A percentile compares a stretch with the other conserved stretches of the same genome.
Conservation (phyloP, 306 rosid species). For the Sphenostylis stenocarpa region DNA sequence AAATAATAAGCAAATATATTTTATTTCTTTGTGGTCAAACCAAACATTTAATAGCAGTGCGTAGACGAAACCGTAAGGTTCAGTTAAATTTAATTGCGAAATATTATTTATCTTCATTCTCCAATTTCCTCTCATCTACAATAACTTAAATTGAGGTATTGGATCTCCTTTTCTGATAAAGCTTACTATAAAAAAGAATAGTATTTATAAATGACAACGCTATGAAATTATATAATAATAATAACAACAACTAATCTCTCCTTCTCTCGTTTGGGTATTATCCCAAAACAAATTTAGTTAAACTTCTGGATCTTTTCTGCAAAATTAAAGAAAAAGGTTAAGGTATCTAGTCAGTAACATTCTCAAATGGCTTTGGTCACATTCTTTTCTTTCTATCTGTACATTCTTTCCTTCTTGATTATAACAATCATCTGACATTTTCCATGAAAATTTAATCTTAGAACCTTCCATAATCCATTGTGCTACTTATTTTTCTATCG, state of each 20-base stretch:
- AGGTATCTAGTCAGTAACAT: neutral
- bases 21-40: neutral
- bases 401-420: constrained; percentile 15
- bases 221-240: neutral
- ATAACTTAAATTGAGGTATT: neutral
- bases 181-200: neutral
- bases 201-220: neutral
- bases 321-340: neutral
- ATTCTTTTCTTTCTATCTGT: neutral
- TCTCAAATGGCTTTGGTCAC: constrained; percentile 11
- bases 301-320: neutral
- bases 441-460: neutral
- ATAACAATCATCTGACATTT: neutral
- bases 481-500: neutral
- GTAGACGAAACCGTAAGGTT: neutral
- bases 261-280: neutral
- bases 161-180: neutral
- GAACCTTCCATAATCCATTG: neutral
- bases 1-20: neutral
- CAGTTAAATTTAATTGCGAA: constrained; percentile 6
- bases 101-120: neutral
- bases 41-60: neutral
- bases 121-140: neutral
- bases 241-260: neutral
- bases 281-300: neutral